phyloP scores from a whole-genome alignment of 768 basidiomycete genomes.

The Coprinellus micaceus region DNA sequence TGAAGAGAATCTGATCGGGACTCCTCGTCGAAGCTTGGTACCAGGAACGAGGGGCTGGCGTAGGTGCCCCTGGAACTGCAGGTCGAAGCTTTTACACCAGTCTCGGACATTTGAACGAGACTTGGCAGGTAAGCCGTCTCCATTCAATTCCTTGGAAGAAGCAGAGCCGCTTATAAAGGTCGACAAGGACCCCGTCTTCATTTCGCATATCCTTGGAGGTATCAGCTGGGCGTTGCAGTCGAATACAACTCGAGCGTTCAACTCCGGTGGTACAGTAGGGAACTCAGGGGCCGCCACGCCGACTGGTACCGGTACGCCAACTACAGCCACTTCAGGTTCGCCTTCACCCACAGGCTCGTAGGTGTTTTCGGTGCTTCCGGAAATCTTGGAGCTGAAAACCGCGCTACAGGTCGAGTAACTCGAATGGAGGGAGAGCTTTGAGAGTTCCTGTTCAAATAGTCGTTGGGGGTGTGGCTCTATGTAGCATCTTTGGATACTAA shows the following conservation, averaged over 20 bases:
- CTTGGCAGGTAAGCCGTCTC: constrained; percentile 58
- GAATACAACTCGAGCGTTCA: constrained; percentile 68
- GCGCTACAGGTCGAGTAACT: too few species aligned
- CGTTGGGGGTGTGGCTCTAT: too few species aligned
- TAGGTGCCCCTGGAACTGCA: constrained; percentile 41
- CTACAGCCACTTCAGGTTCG: background rate
- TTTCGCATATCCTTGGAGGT: constrained; percentile 71
- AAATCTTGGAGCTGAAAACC: too few species aligned
- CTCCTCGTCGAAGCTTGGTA: constrained; percentile 62
- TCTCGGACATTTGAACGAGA: constrained; percentile 75
- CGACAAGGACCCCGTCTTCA: constrained; percentile 59
- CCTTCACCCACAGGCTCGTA: too few species aligned
- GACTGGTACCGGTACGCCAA: background rate
- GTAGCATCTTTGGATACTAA: too few species aligned
- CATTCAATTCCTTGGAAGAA: background rate
- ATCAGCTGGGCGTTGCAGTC: constrained; percentile 70
- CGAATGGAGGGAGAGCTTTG: too few species aligned
- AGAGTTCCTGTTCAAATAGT: too few species aligned
- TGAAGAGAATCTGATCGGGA: background rate
- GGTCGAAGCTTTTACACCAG: constrained; percentile 85
- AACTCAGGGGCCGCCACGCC: constrained; percentile 16
- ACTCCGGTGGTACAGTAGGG: constrained; percentile 59
- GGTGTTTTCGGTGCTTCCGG: too few species aligned
- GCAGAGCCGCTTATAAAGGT: constrained; percentile 1
- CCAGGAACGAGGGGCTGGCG: constrained; percentile 71